A percentile compares a stretch with the other conserved stretches of the same genome.
Evolutionary conservation across 2,329 filamentous ascomycete species (phyloP).

Genomic region (Pseudonectria buxi): DNA sequence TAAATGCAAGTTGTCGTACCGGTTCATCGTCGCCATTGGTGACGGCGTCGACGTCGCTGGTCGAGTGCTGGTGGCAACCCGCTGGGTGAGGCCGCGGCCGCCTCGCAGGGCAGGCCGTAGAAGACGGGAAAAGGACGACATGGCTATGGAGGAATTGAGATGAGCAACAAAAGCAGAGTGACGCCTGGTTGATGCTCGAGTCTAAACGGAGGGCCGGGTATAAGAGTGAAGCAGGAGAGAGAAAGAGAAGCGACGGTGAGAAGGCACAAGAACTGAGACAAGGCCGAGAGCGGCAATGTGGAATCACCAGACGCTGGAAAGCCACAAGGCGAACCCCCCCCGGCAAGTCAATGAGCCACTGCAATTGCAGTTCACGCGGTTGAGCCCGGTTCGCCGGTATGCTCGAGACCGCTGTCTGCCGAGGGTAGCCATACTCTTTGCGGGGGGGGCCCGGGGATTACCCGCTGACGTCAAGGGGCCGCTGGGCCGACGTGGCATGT

Average conservation of each 20-base stretch:
- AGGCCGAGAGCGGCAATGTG: not conserved
- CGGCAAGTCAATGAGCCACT: no score
- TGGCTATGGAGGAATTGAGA: constrained; percentile 4
- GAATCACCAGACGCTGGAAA: not conserved
- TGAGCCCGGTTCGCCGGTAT: no score
- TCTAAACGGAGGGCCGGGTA: not conserved
- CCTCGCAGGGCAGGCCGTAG: constrained; percentile 46
- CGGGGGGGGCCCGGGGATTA: no score
- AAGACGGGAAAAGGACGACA: constrained; percentile 41
- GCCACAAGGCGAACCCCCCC: not conserved
- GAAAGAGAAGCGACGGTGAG: not conserved
- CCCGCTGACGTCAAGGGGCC: constrained; percentile 20
- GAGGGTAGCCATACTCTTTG: constrained; percentile 22
- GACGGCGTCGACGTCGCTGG: constrained; percentile 18
- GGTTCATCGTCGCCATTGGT: constrained; percentile 13
- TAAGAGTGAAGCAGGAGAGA: not conserved
- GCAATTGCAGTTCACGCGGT: no score
- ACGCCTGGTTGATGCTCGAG: no score
- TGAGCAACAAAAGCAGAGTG: not conserved
- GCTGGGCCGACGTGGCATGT: constrained; percentile 12
- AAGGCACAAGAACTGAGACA: not conserved
- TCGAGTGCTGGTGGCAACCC: constrained; percentile 11
- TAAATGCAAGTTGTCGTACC: constrained; percentile 23
- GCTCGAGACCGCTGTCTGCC: constrained; percentile 9
- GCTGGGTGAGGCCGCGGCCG: constrained; percentile 31